These are phyloP conservation scores for Pinus albicaulis DNA, from an alignment of 75 land plant genomes.

Conservation along the genomic window DNA sequence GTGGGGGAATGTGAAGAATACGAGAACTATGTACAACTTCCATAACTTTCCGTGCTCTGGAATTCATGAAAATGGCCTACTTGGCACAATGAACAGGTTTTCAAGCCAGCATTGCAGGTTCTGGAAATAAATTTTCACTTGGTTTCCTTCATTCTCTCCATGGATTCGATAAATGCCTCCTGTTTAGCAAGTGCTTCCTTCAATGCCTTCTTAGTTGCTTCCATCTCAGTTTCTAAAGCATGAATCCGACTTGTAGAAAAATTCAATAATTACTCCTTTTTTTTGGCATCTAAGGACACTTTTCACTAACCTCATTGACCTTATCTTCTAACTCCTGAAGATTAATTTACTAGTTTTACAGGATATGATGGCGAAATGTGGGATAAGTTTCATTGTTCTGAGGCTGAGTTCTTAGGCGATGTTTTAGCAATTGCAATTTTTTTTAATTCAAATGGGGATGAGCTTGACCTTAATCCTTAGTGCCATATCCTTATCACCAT, in stretches of 20 bases:
- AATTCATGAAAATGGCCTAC: constrained; percentile 27
- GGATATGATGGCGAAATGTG: too few species aligned
- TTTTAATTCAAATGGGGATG: too few species aligned
- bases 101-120: constrained; percentile 57
- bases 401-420: too few species aligned
- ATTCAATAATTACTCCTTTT: constrained; percentile 62
- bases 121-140: constrained; percentile 73
- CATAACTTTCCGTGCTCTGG: constrained; percentile 55
- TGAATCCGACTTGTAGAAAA: constrained; percentile 61
- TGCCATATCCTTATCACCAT: too few species aligned
- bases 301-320: constrained; percentile 34
- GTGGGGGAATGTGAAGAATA: constrained; percentile 35
- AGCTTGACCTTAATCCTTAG: too few species aligned
- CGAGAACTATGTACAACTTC: constrained; percentile 60
- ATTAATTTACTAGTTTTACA: too few species aligned
- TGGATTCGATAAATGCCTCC: too few species aligned
- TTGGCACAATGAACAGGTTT: constrained; percentile 50
- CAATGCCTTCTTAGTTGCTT: constrained; percentile 77
- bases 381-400: too few species aligned
- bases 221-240: constrained; percentile 73
- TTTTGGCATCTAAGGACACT: constrained; percentile 30
- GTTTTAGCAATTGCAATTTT: too few species aligned
- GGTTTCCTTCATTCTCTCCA: constrained; percentile 47
- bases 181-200: constrained; percentile 32
- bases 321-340: constrained; percentile 77